A percentile compares a stretch with the other conserved stretches of the same genome.
These are phyloP conservation scores for Tremella yokohamensis DNA, from an alignment of 768 basidiomycete genomes.

Conservation along the genomic window DNA sequence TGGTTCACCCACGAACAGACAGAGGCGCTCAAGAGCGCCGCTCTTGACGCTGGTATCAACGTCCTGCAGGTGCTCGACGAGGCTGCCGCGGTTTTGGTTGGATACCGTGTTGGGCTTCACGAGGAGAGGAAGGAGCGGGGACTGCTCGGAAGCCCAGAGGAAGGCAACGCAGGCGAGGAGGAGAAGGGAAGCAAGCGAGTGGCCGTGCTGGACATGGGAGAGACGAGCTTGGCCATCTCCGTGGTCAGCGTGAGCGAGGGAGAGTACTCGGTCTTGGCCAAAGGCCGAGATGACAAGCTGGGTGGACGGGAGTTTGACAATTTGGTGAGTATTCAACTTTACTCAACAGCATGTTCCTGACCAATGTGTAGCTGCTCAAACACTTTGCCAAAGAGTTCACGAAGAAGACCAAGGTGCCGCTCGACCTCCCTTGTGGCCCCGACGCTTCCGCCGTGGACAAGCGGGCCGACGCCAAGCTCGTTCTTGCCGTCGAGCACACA, in stretches of 20 bases:
- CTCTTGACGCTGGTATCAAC: constrained; percentile 72
- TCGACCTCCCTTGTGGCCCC: constrained; percentile 61
- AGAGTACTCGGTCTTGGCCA: constrained; percentile 51
- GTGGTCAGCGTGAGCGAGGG: constrained; percentile 49
- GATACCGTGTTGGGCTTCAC: constrained; percentile 51
- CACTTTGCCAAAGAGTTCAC: constrained; percentile 95
- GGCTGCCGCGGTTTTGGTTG: constrained; percentile 66
- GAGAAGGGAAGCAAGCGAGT: constrained; percentile 52
- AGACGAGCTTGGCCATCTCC: constrained; percentile 50
- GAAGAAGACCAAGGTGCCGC: constrained; percentile 81
- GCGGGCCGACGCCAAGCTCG: constrained; percentile 88
- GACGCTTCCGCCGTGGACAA: constrained; percentile 62
- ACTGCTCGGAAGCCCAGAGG: constrained; percentile 47
- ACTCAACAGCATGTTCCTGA: background rate
- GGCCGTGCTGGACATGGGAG: constrained; percentile 52
- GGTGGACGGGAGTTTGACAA: constrained; percentile 53
- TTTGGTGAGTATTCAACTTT: constrained; percentile 39
- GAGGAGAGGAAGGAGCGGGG: constrained; percentile 48
- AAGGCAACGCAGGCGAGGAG: constrained; percentile 47
- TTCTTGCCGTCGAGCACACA: constrained; percentile 87
- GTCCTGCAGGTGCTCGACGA: constrained; percentile 87
- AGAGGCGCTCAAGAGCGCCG: constrained; percentile 68
- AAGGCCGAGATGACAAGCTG: constrained; percentile 49
- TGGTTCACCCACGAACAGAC: constrained; percentile 69
- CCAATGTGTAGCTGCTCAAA: constrained; percentile 62